A percentile compares a stretch with the other conserved stretches of the same genome.
Evolutionary conservation across 805 yeast species (phyloP).

Genomic region (Candida ovalis): DNA sequence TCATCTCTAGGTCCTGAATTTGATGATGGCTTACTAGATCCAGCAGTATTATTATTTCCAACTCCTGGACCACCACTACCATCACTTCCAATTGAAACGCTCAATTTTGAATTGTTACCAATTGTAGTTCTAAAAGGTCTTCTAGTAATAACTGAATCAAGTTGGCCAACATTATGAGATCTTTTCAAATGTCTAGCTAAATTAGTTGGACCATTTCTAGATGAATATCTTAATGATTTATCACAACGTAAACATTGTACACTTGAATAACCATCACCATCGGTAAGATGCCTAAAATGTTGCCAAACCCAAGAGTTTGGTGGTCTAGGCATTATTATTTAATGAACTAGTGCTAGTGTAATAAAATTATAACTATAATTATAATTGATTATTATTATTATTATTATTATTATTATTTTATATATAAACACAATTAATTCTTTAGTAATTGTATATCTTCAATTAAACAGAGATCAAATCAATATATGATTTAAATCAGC

Average conservation of each 20-base stretch:
- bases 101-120: neutral
- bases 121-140: conserved; percentile 21
- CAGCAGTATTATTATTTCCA: too few relatives aligned
- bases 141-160: conserved; percentile 24
- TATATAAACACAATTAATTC: too few relatives aligned
- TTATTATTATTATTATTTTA: too few relatives aligned
- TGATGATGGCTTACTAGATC: conserved; percentile 3
- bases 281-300: conserved; percentile 27
- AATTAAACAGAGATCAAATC: too few relatives aligned
- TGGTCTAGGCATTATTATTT: conserved; percentile 30
- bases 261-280: conserved; percentile 18
- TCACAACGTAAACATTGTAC: conserved; percentile 30
- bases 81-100: too few relatives aligned
- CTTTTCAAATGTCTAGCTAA: conserved; percentile 30
- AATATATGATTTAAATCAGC: too few relatives aligned
- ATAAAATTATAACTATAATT: neutral
- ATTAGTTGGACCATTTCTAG: conserved; percentile 35
- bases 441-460: too few relatives aligned
- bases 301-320: conserved; percentile 36
- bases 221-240: conserved; percentile 27
- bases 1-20: conserved; percentile 1
- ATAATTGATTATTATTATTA: too few relatives aligned
- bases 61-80: too few relatives aligned
- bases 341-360: too few relatives aligned
- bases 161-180: conserved; percentile 26